Percentiles rank a stretch among this genome's conserved stretches.
phyloP scores from a whole-genome alignment of 2,329 filamentous ascomycete species.

The Alternaria novae-zelandiae region DNA sequence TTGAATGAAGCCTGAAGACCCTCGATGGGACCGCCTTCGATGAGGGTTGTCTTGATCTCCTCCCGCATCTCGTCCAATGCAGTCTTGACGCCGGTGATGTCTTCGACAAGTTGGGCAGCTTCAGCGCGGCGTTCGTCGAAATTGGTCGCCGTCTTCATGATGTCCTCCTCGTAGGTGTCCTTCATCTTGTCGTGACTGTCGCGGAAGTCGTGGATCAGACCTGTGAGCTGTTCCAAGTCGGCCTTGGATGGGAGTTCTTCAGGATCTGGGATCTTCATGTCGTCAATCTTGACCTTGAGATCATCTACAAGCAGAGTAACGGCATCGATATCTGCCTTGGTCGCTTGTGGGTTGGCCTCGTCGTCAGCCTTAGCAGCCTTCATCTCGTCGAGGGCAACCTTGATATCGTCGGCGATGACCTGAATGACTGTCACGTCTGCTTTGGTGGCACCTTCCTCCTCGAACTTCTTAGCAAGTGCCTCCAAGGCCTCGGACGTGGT shows the following conservation, averaged over 20 bases:
- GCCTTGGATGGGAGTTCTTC: slow-evolving; percentile 76
- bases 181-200: slow-evolving; percentile 70
- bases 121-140: slow-evolving; percentile 86
- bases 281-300: slow-evolving; percentile 78
- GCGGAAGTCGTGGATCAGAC: slow-evolving; percentile 58
- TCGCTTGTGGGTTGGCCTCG: slow-evolving; percentile 66
- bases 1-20: slow-evolving; percentile 67
- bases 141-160: slow-evolving; percentile 76
- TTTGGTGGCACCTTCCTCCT: slow-evolving; percentile 72
- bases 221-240: slow-evolving; percentile 71
- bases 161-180: slow-evolving; percentile 75
- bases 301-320: slow-evolving; percentile 84
- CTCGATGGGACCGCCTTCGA: slow-evolving; percentile 71
- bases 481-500: slow-evolving; percentile 78
- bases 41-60: slow-evolving; percentile 76
- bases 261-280: slow-evolving; percentile 73
- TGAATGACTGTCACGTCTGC: slow-evolving; percentile 81
- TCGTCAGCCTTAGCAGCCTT: slow-evolving; percentile 57
- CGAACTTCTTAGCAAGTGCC: slow-evolving; percentile 69
- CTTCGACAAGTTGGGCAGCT: slow-evolving; percentile 77
- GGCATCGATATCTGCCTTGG: slow-evolving; percentile 80
- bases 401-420: slow-evolving; percentile 78
- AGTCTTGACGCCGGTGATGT: slow-evolving; percentile 77
- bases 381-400: slow-evolving; percentile 74
- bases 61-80: slow-evolving; percentile 80